phyloP scores from a whole-genome alignment of 495 filamentous ascomycete species.

The Penicillium riverlandense region DNA sequence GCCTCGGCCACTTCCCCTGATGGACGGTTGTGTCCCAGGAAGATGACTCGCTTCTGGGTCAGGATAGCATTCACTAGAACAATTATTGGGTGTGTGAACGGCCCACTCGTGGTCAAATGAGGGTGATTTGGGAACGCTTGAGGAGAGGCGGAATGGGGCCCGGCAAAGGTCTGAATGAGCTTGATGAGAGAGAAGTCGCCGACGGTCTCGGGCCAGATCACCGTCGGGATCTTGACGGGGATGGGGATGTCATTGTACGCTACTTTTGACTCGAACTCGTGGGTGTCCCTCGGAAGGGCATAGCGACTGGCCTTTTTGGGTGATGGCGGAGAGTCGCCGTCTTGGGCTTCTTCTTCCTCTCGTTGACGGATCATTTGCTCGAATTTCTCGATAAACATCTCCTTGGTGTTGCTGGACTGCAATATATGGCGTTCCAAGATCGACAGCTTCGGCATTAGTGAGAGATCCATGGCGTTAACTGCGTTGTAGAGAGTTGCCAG shows the following conservation, averaged over 20 bases:
- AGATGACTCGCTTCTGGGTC: constrained; percentile 94
- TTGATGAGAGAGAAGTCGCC: constrained; percentile 97
- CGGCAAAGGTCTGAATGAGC: constrained; percentile 87
- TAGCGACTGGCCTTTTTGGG: constrained; percentile 48
- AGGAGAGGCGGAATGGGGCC: constrained; percentile 69
- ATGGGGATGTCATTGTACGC: constrained; percentile 93
- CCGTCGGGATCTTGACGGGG: constrained; percentile 90
- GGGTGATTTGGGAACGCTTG: constrained; percentile 82
- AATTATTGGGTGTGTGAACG: constrained; percentile 50
- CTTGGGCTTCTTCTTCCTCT: constrained; percentile 38
- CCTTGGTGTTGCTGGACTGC: constrained; percentile 85
- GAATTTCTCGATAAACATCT: constrained; percentile 97
- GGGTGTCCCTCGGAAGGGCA: constrained; percentile 79
- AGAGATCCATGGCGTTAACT: constrained; percentile 95
- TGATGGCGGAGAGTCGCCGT: constrained; percentile 30
- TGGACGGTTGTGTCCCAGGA: constrained; percentile 89
- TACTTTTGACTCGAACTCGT: constrained; percentile 93
- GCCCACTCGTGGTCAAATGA: constrained; percentile 87
- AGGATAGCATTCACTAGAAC: constrained; percentile 59
- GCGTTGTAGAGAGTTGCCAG: constrained; percentile 85
- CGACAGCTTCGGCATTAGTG: constrained; percentile 81
- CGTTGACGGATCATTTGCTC: constrained; percentile 82
- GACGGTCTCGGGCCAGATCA: constrained; percentile 89
- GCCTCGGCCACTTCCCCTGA: constrained; percentile 94
- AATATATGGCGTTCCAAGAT: constrained; percentile 79